phyloP scores from a whole-genome alignment of 2,329 filamentous ascomycete genomes.

The Fusarium sp. region DNA sequence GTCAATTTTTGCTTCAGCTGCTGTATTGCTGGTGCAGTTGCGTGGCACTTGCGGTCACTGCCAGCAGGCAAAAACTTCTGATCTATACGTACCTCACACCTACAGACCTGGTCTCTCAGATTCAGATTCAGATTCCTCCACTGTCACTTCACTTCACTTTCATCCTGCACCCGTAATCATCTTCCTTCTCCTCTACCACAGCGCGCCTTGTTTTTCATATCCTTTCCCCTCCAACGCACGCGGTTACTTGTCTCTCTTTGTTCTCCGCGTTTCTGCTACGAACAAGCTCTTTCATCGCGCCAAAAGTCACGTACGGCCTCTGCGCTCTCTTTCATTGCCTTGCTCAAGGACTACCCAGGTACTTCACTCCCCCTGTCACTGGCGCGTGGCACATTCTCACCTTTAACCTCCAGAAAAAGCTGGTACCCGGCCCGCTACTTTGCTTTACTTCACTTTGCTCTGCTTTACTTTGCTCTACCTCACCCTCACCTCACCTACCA shows the following conservation, averaged over 20 bases:
- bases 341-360: conserved; percentile 10
- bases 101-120: conserved; percentile 6
- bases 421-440: conserved; percentile 36
- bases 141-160: conserved; percentile 28
- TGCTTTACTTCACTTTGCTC: conserved; percentile 36
- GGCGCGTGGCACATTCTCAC: conserved; percentile 42
- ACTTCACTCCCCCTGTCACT: conserved; percentile 33
- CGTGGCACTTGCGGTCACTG: conserved; percentile 39
- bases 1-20: conserved; percentile 26
- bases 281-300: conserved; percentile 30
- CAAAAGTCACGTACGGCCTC: conserved; percentile 31
- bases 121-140: conserved; percentile 33
- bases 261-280: conserved; percentile 19
- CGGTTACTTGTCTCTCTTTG: conserved; percentile 1
- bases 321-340: conserved; percentile 25
- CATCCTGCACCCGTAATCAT: conserved; percentile 35
- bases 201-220: background rate
- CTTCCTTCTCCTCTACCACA: conserved; percentile 1
- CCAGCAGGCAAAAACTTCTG: conserved; percentile 44
- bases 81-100: conserved; percentile 45
- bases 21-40: conserved; percentile 30
- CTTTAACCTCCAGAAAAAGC: conserved; percentile 37
- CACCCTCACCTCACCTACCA: conserved; percentile 12
- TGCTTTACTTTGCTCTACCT: conserved; percentile 18
- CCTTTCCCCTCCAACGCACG: background rate